Base-by-base conservation (phyloP, 225 moss, liverwort and hornwort species). In the Pleurozium schreberi region DNA sequence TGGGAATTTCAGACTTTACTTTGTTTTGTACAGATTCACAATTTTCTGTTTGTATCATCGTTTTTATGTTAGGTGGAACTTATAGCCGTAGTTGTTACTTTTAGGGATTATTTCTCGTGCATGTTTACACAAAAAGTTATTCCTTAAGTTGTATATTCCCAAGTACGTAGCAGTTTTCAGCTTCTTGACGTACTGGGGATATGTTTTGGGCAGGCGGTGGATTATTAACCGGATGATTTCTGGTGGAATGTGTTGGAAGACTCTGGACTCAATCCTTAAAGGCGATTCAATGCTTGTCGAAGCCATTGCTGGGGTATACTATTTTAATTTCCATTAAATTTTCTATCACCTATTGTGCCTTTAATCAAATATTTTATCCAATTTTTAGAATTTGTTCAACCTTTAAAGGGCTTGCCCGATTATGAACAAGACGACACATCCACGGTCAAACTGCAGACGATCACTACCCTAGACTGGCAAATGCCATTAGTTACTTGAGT, bases 231-330 rank as follows among this genome's bases (percentile, higher is more conserved):
- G 91, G 79, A 95, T 96, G 95, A 93, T 96, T 67, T 88, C 85
- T 71, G 89, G 83, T 91, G 95, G 93, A 82, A 82, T 96, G 75
- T 77, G 87, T 81, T 90, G 84, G 84, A 90, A 87, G 67, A 93
- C 91, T 85, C 68, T 97, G 83, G 95, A 96, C 74, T 88, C 79
- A 7, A 83, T 97, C 58, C 89, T 98, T 75, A 94, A 94, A 89
- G 91, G 89, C 83, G 97, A 98, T 85, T 98, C 97, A 59, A 94
- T 94, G 94, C 96, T 98, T 90, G 98, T 97, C 63, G 97, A 98
- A 93, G 89, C 88, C 80, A 93, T 97, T 85, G 97, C 97, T 88
- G 98, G 95, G 96, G 97, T 98, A 93, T 62, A 43, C 34, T 64
- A 33, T 60, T 63, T 88, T 28, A 10, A 73, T 88, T 73, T 50